Evolutionary conservation across 441 rosid genomes (phyloP).

Genomic region (Rhodomyrtus psidioides): DNA sequence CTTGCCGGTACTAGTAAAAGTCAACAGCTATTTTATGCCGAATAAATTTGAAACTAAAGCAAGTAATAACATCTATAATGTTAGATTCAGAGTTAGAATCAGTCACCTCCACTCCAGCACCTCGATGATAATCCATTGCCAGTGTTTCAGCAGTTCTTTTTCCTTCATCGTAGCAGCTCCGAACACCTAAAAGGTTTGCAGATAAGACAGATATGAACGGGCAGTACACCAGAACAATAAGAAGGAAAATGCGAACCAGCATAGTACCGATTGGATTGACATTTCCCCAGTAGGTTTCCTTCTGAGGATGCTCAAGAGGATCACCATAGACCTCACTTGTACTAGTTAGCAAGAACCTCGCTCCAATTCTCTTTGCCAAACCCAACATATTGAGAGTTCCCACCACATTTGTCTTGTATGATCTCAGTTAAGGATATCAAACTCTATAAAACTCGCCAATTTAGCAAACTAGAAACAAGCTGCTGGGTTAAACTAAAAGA

Average conservation of each 20-base stretch:
- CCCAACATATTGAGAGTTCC: conserved; percentile 99
- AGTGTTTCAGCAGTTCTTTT: conserved; percentile 90
- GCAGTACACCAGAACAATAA: neutral
- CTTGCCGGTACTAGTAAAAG: neutral
- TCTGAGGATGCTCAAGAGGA: conserved; percentile 97
- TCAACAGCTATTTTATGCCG: neutral
- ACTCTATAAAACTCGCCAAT: neutral
- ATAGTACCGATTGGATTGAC: conserved; percentile 84
- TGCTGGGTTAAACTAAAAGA: neutral
- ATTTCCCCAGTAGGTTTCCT: conserved; percentile 68
- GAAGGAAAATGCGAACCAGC: neutral
- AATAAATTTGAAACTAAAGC: neutral
- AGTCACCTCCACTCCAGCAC: conserved; percentile 83
- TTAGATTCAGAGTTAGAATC: neutral
- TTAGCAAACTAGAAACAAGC: neutral
- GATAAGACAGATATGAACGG: neutral
- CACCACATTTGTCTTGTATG: conserved; percentile 95
- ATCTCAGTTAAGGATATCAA: conserved; percentile 45
- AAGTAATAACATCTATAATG: neutral
- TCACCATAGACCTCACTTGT: conserved; percentile 98
- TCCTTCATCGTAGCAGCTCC: conserved; percentile 98
- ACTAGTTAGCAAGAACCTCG: conserved; percentile 88
- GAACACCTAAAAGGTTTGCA: conserved; percentile 45
- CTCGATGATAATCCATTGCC: conserved; percentile 92
- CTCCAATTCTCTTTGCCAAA: conserved; percentile 95